A percentile compares a stretch with the other conserved stretches of the same genome.
Conservation (phyloP, 1,139 yeast species). For the Citeromyces hawaiiensis region DNA sequence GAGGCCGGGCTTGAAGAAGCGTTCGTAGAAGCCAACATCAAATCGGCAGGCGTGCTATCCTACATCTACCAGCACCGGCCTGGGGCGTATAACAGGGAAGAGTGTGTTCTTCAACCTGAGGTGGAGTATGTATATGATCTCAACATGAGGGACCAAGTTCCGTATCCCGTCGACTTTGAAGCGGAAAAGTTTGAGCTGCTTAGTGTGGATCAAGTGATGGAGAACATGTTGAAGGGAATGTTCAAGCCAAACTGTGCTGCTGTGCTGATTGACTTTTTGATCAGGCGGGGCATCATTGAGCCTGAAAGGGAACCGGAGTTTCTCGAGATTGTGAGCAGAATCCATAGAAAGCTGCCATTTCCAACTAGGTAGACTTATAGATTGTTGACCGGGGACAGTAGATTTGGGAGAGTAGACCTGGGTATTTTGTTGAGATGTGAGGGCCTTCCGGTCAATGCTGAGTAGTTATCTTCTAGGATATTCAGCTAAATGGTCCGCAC, state of each 20-base stretch:
- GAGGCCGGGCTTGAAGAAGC: constrained; percentile 69
- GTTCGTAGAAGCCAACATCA: constrained; percentile 31
- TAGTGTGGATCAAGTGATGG: constrained; percentile 41
- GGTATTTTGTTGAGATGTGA: too few species aligned
- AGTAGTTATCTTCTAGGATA: too few species aligned
- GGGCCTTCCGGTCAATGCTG: too few species aligned
- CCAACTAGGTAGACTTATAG: constrained; percentile 32
- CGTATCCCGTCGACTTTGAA: constrained; percentile 77
- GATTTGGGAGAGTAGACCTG: too few species aligned
- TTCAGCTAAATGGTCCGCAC: too few species aligned
- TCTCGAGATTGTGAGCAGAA: constrained; percentile 36
- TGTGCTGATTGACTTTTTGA: constrained; percentile 68
- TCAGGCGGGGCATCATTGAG: constrained; percentile 64
- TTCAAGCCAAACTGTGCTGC: constrained; percentile 88
- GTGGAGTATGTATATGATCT: constrained; percentile 73
- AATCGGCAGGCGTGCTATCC: constrained; percentile 52
- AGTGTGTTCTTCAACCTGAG: constrained; percentile 72
- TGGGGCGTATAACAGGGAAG: constrained; percentile 20
- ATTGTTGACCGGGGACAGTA: too few species aligned
- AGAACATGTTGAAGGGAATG: constrained; percentile 32
- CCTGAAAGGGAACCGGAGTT: constrained; percentile 53
- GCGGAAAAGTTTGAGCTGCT: constrained; percentile 60
- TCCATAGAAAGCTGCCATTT: constrained; percentile 63
- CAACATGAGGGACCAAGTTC: constrained; percentile 35
- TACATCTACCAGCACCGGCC: constrained; percentile 36